Conservation (phyloP, 768 basidiomycete genomes). For the Boletales sp. region DNA sequence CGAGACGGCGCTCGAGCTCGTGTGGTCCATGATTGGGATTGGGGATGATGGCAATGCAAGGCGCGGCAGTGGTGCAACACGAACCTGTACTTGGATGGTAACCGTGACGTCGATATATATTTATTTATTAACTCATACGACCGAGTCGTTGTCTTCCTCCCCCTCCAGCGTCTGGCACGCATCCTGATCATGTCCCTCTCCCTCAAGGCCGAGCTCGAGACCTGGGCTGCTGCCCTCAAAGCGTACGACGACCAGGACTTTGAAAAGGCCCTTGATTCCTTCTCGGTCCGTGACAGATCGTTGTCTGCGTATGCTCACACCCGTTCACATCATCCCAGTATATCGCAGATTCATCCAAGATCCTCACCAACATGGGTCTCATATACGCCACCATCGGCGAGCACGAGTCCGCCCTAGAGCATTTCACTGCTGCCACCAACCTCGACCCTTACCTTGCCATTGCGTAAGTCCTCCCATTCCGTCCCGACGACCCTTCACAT, state of each 20-base stretch:
- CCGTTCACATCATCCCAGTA: constrained; percentile 34
- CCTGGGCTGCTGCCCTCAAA: constrained; percentile 82
- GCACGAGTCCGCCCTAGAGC: constrained; percentile 79
- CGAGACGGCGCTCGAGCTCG: constrained; percentile 1
- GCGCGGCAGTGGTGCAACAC: no score
- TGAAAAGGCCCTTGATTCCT: constrained; percentile 67
- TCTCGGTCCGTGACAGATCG: constrained; percentile 49
- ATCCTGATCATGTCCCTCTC: constrained; percentile 34
- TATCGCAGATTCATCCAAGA: constrained; percentile 86
- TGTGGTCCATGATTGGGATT: no score
- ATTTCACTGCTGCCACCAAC: constrained; percentile 71
- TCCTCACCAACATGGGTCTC: constrained; percentile 88
- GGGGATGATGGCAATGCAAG: no score
- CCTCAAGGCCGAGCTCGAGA: constrained; percentile 75
- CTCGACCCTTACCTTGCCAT: constrained; percentile 87
- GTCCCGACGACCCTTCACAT: background rate
- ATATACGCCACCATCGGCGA: constrained; percentile 91
- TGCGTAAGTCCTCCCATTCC: constrained; percentile 51
- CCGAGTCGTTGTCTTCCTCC: no score
- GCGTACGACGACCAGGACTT: constrained; percentile 88
- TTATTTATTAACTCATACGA: no score
- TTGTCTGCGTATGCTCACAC: background rate
- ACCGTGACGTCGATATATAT: no score
- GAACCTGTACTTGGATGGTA: no score
- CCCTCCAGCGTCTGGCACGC: constrained; percentile 27